Evolutionary conservation across 1,139 yeast species (phyloP), one percentile per base, ranked within the genome.

Genomic region (Suhomyces ambrosiae): DNA sequence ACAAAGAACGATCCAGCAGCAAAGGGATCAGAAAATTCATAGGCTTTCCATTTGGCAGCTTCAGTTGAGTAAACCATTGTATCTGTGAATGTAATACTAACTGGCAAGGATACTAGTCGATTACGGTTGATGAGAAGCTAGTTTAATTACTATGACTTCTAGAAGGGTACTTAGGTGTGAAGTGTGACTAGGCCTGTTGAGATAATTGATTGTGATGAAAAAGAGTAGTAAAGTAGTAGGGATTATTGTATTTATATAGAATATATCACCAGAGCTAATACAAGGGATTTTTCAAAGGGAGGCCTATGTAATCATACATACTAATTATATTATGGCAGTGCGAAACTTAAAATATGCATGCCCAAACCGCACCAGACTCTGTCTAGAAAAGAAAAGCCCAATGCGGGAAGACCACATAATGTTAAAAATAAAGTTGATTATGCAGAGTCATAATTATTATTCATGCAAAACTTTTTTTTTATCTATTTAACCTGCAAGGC

Each of bases 11-110:
- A 61, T 18, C 75, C 76, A 2, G 82, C 74, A 8, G 86, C 82
- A 50, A 79, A 80, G 1, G 87, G 87, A 53, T 81, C 87, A 43
- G 76, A 69, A 53, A 79, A 79, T 52, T 79, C 83, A 55, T 78
- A 80, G 2, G 86, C 86, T 42, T 74, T 78, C 84, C 84, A 79
- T 49, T 71, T 79, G 31, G 76, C 61, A 19, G 65, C 56, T 28
- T 76, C 80, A 5, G 74, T 57, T 2, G 65, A 51, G 53, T 78
- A 79, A 8, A 62, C 61, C 76, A 71, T 73, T 32, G 33, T 33
- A 31, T 26, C 5, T 7, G n/a, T 9, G 22, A 19, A 7, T 7
- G 22, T 19, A 19, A 9, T 23, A 23, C 4, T 22, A 14, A 21
- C 5, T 7, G 21, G 9, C 5, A 23, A 14, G 32, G 32, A 12